phyloP scores from a whole-genome alignment of 2,329 filamentous ascomycete genomes.

The Trichophyton mentagrophytes region DNA sequence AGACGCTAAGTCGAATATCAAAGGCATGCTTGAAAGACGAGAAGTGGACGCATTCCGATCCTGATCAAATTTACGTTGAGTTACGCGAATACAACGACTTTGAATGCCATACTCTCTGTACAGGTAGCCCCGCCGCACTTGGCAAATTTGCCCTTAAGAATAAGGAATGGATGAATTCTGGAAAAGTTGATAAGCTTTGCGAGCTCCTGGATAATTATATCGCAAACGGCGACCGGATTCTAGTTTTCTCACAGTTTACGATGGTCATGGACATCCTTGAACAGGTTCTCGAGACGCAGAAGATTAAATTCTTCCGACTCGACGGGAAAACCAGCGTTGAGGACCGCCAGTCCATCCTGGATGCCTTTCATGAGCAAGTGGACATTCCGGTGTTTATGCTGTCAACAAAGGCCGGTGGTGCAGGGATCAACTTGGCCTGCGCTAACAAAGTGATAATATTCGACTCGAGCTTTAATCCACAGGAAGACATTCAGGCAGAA shows the following conservation, averaged over 20 bases:
- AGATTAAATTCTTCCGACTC: conserved; percentile 69
- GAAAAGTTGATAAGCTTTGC: conserved; percentile 73
- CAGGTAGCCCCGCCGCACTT: conserved; percentile 40
- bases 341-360: conserved; percentile 74
- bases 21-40: conserved; percentile 62
- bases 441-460: conserved; percentile 98
- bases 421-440: conserved; percentile 86
- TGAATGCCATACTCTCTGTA: conserved; percentile 47
- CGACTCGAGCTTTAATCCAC: conserved; percentile 92
- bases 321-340: conserved; percentile 73
- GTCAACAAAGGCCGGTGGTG: conserved; percentile 88
- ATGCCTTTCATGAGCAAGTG: conserved; percentile 65
- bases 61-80: conserved; percentile 42
- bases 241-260: conserved; percentile 90
- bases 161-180: conserved; percentile 57
- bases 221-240: conserved; percentile 66
- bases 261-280: conserved; percentile 83
- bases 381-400: conserved; percentile 83
- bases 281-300: conserved; percentile 60
- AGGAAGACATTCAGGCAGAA: conserved; percentile 96
- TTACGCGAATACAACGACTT: conserved; percentile 47
- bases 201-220: conserved; percentile 62
- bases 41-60: conserved; percentile 38
- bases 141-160: conserved; percentile 46
- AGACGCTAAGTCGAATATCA: conserved; percentile 62